Base-by-base conservation (phyloP, 1,139 yeast genomes). In the Neolecta irregularis region DNA sequence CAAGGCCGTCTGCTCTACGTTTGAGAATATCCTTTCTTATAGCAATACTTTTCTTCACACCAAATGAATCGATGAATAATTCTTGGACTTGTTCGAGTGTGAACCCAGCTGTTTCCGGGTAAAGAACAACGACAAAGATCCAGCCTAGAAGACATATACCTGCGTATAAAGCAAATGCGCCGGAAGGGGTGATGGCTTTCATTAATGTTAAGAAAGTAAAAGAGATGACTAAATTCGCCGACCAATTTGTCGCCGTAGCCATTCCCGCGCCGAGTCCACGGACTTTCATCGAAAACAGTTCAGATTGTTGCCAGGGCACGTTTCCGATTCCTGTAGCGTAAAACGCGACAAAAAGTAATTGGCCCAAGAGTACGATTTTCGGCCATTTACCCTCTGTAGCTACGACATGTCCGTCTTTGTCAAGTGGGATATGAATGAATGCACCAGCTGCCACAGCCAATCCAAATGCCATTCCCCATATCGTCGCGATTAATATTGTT, bases 261-360 rank as follows among this genome's bases (percentile, higher is more conserved):
- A 72, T 75, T 46, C 93, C 78, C 2, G 83, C 75, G 41, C 96
- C 98, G 30, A 81, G 67, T 38, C 94, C 91, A 54, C 98, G 72
- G 26, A 85, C 95, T 45, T 73, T 70, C 63, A 83, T 93, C 19
- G 95, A 88, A 61, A 85, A 81, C 49, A 83, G 62, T 57, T 85
- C 98, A 37, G 88, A 79, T 52, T 92, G 96, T 50, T 88, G 93
- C 98, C 98, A 85, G 34, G 98, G 96, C 41, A 81, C 85, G 53
- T 85, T 81, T 57, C 98, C 98, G 47, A 83, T 79, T 48, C 96
- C 96, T 46, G 80, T 63, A 30, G 95, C 93, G 54, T 83, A 85
- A 42, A 77, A 73, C 4, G 93, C 93, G 35, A 83, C 94, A 51
- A 68, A 88, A 37, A 72, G 55, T 47, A 85, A 80, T 81, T 83